Evolutionary conservation across 441 rosid genomes (phyloP), one percentile per base, ranked within the genome.

Genomic region (Gossypium davidsonii): DNA sequence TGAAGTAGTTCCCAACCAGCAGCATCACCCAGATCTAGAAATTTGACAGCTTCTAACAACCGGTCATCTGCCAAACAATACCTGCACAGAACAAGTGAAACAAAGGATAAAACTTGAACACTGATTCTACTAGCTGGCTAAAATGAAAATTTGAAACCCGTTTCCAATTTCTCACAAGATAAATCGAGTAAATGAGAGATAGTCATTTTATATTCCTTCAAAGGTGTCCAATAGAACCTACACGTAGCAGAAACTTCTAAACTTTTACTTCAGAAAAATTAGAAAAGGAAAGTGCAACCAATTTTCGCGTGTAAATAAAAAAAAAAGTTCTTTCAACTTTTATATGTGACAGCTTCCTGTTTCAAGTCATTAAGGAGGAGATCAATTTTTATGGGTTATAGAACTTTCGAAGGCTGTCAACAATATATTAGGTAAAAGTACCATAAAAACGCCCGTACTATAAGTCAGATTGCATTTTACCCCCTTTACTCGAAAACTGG

Each of bases 1-100:
- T 93, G 92, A 61, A 91, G 97, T 71, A 93, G 84, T 76, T 93
- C 87, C 97, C 97, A 91, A 69, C 97, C 97, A 79, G 98, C 93
- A 73, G 83, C 81, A 74, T 85, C 87, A 37, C 88, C 92, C 44
- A 88, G 78, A 86, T 93, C 98, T 72, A 93, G 85, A 82, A 93
- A 93, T 78, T 83, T 87, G 65, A 93, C 94, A 63, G 97, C 96
- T 81, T 90, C 94, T 76, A 81, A 82, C 37, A 89, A 80, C 52
- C 88, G 89, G 61, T 93, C 96, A 84, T 93, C 98, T 0, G 93
- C 98, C 77, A 89, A 76, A 82, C 98, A 93, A 79, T 91, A 93
- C 83, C 97, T 93, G 94, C 76, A 26, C 74, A 53, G 28, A 20
- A 61, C 60, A 66, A 3, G 31, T 3, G 14, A 48, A 67, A 25